phyloP scores from a whole-genome alignment of 805 yeast species.

The Jamesozyma lodderae region DNA sequence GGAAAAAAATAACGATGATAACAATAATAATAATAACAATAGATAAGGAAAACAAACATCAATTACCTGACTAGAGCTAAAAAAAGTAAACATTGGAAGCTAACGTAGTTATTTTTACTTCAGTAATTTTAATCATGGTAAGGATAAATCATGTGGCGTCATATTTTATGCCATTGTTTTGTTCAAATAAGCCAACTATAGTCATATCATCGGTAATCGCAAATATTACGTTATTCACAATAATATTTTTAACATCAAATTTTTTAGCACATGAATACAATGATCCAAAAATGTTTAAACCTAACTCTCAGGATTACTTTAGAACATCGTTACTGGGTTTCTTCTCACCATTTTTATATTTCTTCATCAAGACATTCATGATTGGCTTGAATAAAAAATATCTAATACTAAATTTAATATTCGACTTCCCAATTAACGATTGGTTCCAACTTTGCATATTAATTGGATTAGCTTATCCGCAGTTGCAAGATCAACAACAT shows the following conservation, averaged over 20 bases:
- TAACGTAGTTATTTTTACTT: too few relatives aligned
- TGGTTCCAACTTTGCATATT: slow-evolving; percentile 32
- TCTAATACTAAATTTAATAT: slow-evolving; percentile 24
- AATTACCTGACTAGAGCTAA: too few relatives aligned
- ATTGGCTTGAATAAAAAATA: slow-evolving; percentile 24
- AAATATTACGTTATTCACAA: slow-evolving; percentile 10
- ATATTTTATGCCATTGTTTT: slow-evolving; percentile 29
- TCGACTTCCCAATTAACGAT: slow-evolving; percentile 29
- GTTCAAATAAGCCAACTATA: slow-evolving; percentile 24
- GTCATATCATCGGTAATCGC: slow-evolving; percentile 11
- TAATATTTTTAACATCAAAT: slow-evolving; percentile 17
- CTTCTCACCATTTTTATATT: slow-evolving; percentile 29
- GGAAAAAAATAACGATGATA: too few relatives aligned
- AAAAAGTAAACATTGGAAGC: too few relatives aligned
- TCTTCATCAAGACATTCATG: slow-evolving; percentile 24
- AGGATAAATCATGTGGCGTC: slow-evolving; percentile 26
- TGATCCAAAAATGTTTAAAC: slow-evolving; percentile 28
- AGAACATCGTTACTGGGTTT: slow-evolving; percentile 32
- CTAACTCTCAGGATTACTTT: slow-evolving; percentile 33
- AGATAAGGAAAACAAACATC: too few relatives aligned
- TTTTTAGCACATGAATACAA: slow-evolving; percentile 17
- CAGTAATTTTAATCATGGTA: slow-evolving; percentile 14
- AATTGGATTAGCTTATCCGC: slow-evolving; percentile 35
- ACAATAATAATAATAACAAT: too few relatives aligned
- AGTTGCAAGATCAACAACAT: slow-evolving; percentile 21